Evolutionary conservation across 2,329 filamentous ascomycete species (phyloP).

Genomic region (Aspergillus sp.): DNA sequence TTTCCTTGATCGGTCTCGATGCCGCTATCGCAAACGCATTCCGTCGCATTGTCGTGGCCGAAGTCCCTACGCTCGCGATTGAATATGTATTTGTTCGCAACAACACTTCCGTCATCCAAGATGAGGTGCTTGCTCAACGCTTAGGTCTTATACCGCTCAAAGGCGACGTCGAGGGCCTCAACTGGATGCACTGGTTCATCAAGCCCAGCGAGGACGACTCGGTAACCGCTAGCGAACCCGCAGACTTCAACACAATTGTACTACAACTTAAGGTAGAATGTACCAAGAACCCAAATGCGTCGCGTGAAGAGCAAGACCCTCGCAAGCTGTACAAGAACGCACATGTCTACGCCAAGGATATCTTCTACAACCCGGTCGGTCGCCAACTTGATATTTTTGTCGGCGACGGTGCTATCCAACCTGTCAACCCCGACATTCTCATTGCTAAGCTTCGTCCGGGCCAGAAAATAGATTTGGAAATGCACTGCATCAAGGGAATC

Average conservation of each 20-base stretch:
- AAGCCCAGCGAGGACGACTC: slow-evolving; percentile 65
- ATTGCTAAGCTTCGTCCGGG: slow-evolving; percentile 91
- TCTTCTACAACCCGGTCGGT: slow-evolving; percentile 74
- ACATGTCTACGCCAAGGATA: slow-evolving; percentile 75
- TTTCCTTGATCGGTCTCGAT: slow-evolving; percentile 89
- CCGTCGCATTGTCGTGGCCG: slow-evolving; percentile 90
- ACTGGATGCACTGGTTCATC: slow-evolving; percentile 79
- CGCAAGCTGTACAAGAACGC: slow-evolving; percentile 82
- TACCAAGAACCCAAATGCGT: slow-evolving; percentile 72
- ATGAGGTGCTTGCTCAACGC: slow-evolving; percentile 90
- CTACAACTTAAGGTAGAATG: slow-evolving; percentile 77
- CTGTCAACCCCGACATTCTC: slow-evolving; percentile 88
- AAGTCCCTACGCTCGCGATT: slow-evolving; percentile 91
- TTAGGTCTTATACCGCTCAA: slow-evolving; percentile 88
- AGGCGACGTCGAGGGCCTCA: slow-evolving; percentile 73
- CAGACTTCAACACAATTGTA: slow-evolving; percentile 84
- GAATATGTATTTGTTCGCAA: slow-evolving; percentile 91
- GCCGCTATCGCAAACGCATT: slow-evolving; percentile 95
- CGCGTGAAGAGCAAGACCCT: slow-evolving; percentile 73
- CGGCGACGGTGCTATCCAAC: slow-evolving; percentile 66
- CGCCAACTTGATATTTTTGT: slow-evolving; percentile 68
- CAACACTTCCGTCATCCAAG: slow-evolving; percentile 97
- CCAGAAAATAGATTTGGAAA: slow-evolving; percentile 79
- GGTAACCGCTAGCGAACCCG: slow-evolving; percentile 50
- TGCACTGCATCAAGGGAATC: slow-evolving; percentile 94